A percentile compares a stretch with the other conserved stretches of the same genome.
phyloP scores from a whole-genome alignment of 139 green algal species.

The Zygnema cylindricum region DNA sequence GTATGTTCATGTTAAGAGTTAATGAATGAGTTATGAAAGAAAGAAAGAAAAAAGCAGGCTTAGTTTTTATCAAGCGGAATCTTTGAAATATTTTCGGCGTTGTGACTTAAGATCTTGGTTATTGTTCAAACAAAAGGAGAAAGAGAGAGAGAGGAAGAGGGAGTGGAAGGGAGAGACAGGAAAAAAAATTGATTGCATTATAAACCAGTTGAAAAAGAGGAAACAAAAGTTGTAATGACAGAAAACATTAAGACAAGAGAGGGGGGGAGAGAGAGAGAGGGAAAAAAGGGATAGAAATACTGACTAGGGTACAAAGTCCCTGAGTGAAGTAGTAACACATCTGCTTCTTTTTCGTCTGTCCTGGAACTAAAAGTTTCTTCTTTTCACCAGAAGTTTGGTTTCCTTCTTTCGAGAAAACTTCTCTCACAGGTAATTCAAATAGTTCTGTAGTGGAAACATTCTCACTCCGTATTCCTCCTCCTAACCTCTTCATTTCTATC shows the following conservation, averaged over 20 bases:
- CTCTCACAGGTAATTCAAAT: not conserved
- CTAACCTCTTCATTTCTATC: not conserved
- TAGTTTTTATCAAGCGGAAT: no score
- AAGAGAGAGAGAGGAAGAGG: not conserved
- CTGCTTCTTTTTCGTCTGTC: not conserved
- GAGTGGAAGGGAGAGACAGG: not conserved
- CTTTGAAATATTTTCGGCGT: no score
- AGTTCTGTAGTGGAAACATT: not conserved
- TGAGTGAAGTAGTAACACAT: not conserved
- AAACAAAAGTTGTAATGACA: not conserved
- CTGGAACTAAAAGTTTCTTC: not conserved
- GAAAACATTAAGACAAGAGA: not conserved
- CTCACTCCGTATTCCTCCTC: not conserved
- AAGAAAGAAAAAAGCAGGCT: no score
- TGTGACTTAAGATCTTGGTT: no score
- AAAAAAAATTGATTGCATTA: not conserved
- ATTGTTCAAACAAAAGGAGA: not conserved
- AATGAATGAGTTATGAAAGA: no score
- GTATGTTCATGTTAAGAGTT: no score
- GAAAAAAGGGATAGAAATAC: not conserved
- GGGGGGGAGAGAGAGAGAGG: not conserved
- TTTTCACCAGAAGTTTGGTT: no score
- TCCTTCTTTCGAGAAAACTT: not conserved
- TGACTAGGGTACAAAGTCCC: not conserved
- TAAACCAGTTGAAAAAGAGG: not conserved